Conservation (phyloP, 2,329 filamentous ascomycete genomes). For the Aurifilum marmelostoma region DNA sequence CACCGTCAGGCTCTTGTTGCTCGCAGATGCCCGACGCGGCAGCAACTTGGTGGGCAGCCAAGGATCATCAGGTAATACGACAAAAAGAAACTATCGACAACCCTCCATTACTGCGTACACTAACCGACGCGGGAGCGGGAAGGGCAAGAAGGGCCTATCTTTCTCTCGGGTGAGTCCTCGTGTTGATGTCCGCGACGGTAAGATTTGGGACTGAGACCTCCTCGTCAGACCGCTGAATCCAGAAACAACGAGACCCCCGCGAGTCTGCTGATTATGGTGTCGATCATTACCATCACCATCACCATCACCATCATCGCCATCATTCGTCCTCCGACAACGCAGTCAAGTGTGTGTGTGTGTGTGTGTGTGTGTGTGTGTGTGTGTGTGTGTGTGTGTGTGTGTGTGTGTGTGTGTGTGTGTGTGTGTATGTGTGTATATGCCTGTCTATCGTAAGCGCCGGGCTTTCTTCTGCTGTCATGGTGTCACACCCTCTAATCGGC, state of each 20-base stretch:
- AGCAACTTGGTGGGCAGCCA: not conserved
- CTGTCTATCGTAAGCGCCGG: not conserved
- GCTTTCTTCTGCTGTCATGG: not conserved
- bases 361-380: no score
- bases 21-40: not conserved
- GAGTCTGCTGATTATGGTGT: not conserved
- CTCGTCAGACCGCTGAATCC: not conserved
- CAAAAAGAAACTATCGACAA: not conserved
- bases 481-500: not conserved
- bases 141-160: no score
- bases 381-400: no score
- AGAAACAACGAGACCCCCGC: not conserved
- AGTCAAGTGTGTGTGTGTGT: not conserved
- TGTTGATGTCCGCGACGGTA: not conserved
- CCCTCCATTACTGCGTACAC: not conserved
- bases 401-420: no score
- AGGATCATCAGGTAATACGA: not conserved
- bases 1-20: not conserved
- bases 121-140: not conserved
- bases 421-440: not conserved
- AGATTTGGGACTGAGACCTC: not conserved
- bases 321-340: not conserved
- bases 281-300: slow-evolving; percentile 15
- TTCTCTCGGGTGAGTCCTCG: not conserved
- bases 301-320: not conserved